Evolutionary conservation across 23 red algal genomes (phyloP).

Genomic region (Gracilaria gracilis): DNA sequence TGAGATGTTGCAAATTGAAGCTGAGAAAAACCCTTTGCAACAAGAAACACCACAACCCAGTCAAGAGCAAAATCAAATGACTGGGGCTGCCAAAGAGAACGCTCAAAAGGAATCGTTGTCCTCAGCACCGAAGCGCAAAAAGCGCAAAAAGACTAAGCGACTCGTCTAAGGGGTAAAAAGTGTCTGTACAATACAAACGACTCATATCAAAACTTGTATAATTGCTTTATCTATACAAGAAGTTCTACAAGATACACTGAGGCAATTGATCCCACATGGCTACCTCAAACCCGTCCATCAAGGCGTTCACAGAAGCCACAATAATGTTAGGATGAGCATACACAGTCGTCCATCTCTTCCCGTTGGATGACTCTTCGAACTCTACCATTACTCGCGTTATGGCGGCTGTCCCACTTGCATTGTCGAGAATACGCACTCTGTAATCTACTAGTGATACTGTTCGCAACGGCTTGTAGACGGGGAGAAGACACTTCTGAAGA

Average conservation of each 20-base stretch:
- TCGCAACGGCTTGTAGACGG: constrained; percentile 62
- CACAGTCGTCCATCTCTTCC: constrained; percentile 86
- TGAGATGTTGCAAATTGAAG: neutral
- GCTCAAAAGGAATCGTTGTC: neutral
- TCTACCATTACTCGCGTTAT: constrained; percentile 91
- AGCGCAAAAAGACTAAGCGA: neutral
- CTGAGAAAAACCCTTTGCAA: neutral
- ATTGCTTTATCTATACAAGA: neutral
- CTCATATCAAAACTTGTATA: neutral
- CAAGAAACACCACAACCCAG: neutral
- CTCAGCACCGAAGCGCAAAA: neutral
- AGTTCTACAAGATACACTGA: constrained; percentile 41
- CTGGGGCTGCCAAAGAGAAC: neutral
- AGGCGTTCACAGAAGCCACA: constrained; percentile 93
- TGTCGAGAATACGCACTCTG: constrained; percentile 99
- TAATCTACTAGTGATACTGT: constrained; percentile 88
- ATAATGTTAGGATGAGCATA: constrained; percentile 98
- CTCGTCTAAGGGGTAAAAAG: neutral
- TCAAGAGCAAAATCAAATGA: neutral
- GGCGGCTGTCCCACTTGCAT: constrained; percentile 83
- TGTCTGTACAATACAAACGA: neutral
- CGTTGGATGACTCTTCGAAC: constrained; percentile 74
- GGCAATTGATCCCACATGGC: constrained; percentile 73
- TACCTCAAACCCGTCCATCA: constrained; percentile 96
- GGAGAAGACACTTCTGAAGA: constrained; percentile 68